phyloP scores from a whole-genome alignment of 83 land plant species.

The Picea engelmannii region DNA sequence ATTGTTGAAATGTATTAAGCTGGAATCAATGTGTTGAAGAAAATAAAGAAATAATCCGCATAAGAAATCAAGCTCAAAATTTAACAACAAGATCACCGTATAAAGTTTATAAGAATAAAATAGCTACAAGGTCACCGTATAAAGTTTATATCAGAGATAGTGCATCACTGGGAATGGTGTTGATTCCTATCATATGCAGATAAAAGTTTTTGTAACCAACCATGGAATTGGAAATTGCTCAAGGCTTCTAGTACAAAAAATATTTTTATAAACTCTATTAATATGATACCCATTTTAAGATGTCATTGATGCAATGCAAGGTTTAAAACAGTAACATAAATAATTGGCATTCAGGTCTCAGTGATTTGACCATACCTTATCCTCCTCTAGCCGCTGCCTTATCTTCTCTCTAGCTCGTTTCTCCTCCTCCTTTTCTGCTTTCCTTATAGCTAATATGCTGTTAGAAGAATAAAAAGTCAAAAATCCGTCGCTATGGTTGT shows the following conservation, averaged over 20 bases:
- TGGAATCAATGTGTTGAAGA: too few relatives aligned
- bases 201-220: too few relatives aligned
- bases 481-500: neutral
- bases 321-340: neutral
- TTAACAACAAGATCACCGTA: too few relatives aligned
- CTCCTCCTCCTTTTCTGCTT: slow-evolving; percentile 96
- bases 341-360: neutral
- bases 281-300: neutral
- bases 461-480: slow-evolving; percentile 4
- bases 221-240: too few relatives aligned
- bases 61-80: too few relatives aligned
- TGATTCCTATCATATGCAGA: too few relatives aligned
- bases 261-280: neutral
- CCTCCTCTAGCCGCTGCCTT: slow-evolving; percentile 76
- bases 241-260: too few relatives aligned
- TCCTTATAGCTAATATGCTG: slow-evolving; percentile 59
- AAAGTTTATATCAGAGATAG: neutral
- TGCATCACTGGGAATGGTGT: too few relatives aligned
- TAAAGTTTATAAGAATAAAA: too few relatives aligned
- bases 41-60: too few relatives aligned
- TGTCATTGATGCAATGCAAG: neutral
- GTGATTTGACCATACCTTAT: slow-evolving; percentile 44
- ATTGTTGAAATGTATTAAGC: too few relatives aligned
- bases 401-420: slow-evolving; percentile 92
- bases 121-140: too few relatives aligned